A percentile compares a stretch with the other conserved stretches of the same genome.
Conservation (phyloP, 352 stramenopile species). For the Pythium aristosporum region DNA sequence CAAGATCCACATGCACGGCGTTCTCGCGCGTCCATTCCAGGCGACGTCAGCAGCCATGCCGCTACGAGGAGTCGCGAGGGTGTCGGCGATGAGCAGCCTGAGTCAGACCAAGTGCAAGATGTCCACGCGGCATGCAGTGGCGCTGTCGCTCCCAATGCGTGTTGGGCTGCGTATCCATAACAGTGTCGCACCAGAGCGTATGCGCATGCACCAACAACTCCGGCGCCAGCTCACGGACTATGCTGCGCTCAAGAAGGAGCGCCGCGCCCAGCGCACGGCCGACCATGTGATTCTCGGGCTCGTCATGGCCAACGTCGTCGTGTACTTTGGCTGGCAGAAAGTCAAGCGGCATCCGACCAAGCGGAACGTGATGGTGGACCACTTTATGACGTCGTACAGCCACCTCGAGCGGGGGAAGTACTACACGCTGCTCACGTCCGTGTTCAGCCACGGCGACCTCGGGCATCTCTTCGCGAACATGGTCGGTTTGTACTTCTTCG, state of each 20-base stretch:
- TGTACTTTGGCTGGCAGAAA: conserved; percentile 61
- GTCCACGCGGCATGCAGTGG: too few relatives aligned
- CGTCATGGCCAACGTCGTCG: conserved; percentile 49
- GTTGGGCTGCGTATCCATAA: conserved; percentile 8
- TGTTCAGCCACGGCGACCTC: conserved; percentile 65
- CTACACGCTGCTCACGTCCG: conserved; percentile 71
- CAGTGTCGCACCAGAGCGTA: not conserved
- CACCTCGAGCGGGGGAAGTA: conserved; percentile 55
- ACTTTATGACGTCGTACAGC: conserved; percentile 73
- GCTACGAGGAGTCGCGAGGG: not conserved
- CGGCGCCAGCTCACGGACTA: conserved; percentile 9
- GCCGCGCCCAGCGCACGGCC: conserved; percentile 21
- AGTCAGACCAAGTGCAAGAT: not conserved
- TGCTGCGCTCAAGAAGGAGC: conserved; percentile 21
- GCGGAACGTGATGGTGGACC: conserved; percentile 53
- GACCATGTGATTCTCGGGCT: conserved; percentile 37
- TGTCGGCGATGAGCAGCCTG: not conserved
- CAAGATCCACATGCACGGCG: not conserved
- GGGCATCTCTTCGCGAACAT: conserved; percentile 70
- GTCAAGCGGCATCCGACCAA: conserved; percentile 36
- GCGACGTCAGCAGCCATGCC: not conserved
- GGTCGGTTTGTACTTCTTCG: conserved; percentile 76
- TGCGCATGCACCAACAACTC: conserved; percentile 11
- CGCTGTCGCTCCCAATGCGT: not conserved
- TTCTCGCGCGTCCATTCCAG: not conserved